A percentile compares a stretch with the other conserved stretches of the same genome.
Evolutionary conservation across 2,329 filamentous ascomycete species (phyloP).

Genomic region (Incumbomyces lentus): DNA sequence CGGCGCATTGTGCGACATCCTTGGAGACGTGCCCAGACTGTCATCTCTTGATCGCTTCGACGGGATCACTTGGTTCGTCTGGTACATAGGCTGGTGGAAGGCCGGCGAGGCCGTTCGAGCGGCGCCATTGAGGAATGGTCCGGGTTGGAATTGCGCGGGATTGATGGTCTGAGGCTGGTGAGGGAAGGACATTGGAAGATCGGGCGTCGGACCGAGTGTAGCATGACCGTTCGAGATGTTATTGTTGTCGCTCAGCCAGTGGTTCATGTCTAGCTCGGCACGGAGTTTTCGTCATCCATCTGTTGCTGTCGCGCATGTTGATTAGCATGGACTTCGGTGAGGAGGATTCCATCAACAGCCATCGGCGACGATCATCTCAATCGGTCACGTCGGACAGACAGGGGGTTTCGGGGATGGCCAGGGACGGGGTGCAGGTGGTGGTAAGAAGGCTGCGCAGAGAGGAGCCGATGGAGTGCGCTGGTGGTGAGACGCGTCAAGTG

Average conservation of each 20-base stretch:
- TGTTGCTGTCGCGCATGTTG: slow-evolving; percentile 24
- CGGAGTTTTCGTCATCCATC: slow-evolving; percentile 36
- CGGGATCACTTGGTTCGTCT: slow-evolving; percentile 75
- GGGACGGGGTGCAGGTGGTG: slow-evolving; percentile 5
- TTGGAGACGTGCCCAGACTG: slow-evolving; percentile 70
- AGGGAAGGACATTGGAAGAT: slow-evolving; percentile 39
- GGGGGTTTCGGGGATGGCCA: not conserved
- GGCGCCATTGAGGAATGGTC: slow-evolving; percentile 66
- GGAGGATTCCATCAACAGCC: slow-evolving; percentile 9
- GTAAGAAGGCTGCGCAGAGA: slow-evolving; percentile 3
- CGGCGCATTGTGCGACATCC: slow-evolving; percentile 61
- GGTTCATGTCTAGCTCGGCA: slow-evolving; percentile 41
- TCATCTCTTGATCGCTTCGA: slow-evolving; percentile 83
- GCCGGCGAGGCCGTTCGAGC: slow-evolving; percentile 74
- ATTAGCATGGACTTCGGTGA: slow-evolving; percentile 20
- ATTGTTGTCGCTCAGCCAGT: slow-evolving; percentile 40
- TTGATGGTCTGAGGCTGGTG: slow-evolving; percentile 39
- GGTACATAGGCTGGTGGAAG: slow-evolving; percentile 68
- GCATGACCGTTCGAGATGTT: slow-evolving; percentile 40
- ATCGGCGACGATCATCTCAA: not conserved
- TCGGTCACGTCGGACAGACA: slow-evolving; percentile 2
- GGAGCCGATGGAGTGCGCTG: slow-evolving; percentile 4
- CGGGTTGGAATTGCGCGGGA: slow-evolving; percentile 41
- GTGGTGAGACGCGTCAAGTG: slow-evolving; percentile 6
- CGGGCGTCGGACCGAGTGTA: slow-evolving; percentile 36